Evolutionary conservation across 108 stramenopile genomes (phyloP).

Genomic region (Fragilaria crotonensis): DNA sequence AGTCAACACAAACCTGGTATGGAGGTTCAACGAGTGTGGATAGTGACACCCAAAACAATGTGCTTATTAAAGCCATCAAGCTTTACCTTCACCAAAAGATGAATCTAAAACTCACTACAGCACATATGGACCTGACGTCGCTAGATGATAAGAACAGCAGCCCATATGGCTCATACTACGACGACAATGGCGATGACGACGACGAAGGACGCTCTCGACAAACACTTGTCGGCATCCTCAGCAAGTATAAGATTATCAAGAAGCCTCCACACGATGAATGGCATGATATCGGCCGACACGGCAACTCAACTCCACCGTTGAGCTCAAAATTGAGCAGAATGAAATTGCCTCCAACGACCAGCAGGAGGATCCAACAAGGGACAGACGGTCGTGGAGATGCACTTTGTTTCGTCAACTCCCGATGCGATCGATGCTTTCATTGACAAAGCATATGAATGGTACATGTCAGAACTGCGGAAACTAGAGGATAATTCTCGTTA

Average conservation of each 20-base stretch:
- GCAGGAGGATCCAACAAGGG: background rate
- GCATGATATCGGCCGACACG: slow-evolving; percentile 19
- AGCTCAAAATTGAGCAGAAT: slow-evolving; percentile 15
- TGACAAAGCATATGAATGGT: slow-evolving; percentile 39
- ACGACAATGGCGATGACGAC: slow-evolving; percentile 15
- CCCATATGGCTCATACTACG: background rate
- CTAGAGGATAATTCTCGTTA: slow-evolving; percentile 43
- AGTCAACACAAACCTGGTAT: slow-evolving; percentile 9
- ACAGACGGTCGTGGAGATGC: slow-evolving; percentile 6
- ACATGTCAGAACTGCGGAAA: slow-evolving; percentile 25
- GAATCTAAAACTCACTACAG: slow-evolving; percentile 13
- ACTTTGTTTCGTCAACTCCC: slow-evolving; percentile 17
- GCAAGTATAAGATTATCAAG: slow-evolving; percentile 30
- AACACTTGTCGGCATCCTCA: slow-evolving; percentile 22
- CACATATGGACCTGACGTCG: slow-evolving; percentile 25
- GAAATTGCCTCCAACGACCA: slow-evolving; percentile 9
- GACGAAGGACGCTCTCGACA: slow-evolving; percentile 2
- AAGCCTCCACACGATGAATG: slow-evolving; percentile 21
- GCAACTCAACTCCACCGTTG: slow-evolving; percentile 9
- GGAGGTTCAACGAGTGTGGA: slow-evolving; percentile 14
- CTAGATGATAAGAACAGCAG: slow-evolving; percentile 14
- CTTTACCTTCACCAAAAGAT: slow-evolving; percentile 32
- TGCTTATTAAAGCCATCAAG: slow-evolving; percentile 42
- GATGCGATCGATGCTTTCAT: slow-evolving; percentile 41
- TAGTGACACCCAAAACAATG: slow-evolving; percentile 29